phyloP scores from a whole-genome alignment of 257 asterid genomes.

The Paulownia fortunei region DNA sequence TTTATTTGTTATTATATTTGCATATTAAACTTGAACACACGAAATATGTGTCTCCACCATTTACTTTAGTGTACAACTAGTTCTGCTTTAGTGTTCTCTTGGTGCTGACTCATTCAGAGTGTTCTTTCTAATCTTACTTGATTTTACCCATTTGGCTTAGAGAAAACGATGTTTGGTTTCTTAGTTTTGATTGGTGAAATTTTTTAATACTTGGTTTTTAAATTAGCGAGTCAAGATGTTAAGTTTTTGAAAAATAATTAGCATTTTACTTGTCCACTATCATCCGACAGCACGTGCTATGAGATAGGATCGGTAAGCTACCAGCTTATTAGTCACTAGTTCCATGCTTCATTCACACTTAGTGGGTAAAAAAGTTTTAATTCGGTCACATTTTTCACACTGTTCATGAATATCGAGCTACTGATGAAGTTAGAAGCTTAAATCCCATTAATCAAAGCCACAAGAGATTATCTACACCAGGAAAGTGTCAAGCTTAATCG shows the following conservation, averaged over 20 bases:
- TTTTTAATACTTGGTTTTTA: constrained; percentile 1
- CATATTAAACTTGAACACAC: neutral
- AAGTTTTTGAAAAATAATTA: neutral
- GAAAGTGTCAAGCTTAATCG: constrained; percentile 10
- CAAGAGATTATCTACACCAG: neutral
- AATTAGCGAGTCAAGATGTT: neutral
- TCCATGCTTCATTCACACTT: neutral
- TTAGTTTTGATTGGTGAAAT: neutral
- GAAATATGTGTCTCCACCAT: neutral
- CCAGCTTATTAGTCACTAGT: neutral
- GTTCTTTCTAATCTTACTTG: neutral
- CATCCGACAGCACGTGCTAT: neutral
- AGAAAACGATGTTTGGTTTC: neutral
- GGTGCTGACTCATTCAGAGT: neutral
- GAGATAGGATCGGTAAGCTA: neutral
- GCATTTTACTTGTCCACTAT: neutral
- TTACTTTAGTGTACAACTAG: constrained; percentile 13
- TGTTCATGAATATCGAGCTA: constrained; percentile 16
- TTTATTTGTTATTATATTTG: neutral
- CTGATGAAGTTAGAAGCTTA: constrained; percentile 11
- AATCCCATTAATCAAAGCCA: neutral
- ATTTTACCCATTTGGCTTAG: neutral
- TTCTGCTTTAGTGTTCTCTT: constrained; percentile 4
- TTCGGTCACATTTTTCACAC: neutral
- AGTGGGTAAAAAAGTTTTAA: neutral